Evolutionary conservation across 2,329 filamentous ascomycete species (phyloP), one percentile per base, ranked within the genome.

Genomic region (Aspergillus melleus): DNA sequence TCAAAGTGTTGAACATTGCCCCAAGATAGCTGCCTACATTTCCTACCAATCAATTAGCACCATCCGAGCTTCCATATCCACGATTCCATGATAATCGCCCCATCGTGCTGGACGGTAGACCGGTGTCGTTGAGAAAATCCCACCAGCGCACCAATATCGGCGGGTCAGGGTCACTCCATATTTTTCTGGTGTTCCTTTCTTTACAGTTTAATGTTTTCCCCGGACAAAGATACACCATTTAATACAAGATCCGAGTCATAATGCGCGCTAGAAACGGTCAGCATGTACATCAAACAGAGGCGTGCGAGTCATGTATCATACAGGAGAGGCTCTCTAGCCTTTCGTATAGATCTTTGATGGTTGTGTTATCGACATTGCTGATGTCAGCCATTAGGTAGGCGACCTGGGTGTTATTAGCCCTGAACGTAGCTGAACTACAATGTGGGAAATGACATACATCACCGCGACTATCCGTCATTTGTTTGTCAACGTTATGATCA

Each of bases 331-430:
- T 85, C 76, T 98, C 92, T 44, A 99, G 83, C 70, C 84, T 88
- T 67, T 94, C 89, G 67, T 90, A 92, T 57, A 99, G 87, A 61
- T 92, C 88, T 79, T 91, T 93, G 75, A 98, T 92, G 71, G 96
- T 90, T 46, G 83, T 83, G 54, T 86, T 84, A 71, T 90, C 87
- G 68, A 98, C 92, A 63, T 90, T 87, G 79, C 92, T 96, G 70
- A 99, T 90, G 80, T 99, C 95, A 8, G 95, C 95, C 93, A 99
- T 97, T 64, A 99, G 83, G 75, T 99, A 99, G 20, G 95, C 95
- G 66, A 95, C 85, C 84, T 89, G 67, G 14, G 58, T 6, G 56
- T 50, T 12, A 39, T 72, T 59, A 72, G 58, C 53, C 51, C n/a
- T 9, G 9, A 29, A 24, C 26, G 26, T 24, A 49, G 14, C 5